Conservation (phyloP, 2,329 filamentous ascomycete genomes). For the Triangularia verruculosa region DNA sequence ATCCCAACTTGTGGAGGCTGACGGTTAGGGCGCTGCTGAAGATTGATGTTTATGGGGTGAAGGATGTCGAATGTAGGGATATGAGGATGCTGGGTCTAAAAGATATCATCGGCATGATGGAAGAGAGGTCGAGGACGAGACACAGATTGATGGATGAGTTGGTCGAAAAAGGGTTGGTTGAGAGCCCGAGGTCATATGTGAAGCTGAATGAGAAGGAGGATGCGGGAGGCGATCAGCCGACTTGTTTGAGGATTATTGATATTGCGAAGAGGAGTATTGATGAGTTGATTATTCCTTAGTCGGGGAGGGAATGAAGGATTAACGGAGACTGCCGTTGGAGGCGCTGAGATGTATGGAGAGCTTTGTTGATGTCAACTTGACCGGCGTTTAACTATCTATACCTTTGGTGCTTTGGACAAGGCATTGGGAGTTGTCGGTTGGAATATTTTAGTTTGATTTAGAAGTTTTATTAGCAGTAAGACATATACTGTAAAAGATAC, state of each 20-base stretch:
- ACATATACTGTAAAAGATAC: background rate
- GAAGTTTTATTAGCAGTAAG: too few species aligned
- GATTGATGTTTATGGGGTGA: slow-evolving; percentile 56
- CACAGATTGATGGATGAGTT: slow-evolving; percentile 51
- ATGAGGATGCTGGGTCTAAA: slow-evolving; percentile 48
- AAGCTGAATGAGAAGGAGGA: slow-evolving; percentile 28
- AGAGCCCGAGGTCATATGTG: slow-evolving; percentile 26
- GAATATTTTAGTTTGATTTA: too few species aligned
- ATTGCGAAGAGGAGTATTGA: slow-evolving; percentile 54
- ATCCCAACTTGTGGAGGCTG: slow-evolving; percentile 53
- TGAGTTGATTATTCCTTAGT: slow-evolving; percentile 51
- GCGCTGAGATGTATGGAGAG: too few species aligned
- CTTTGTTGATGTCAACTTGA: too few species aligned
- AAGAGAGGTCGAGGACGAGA: slow-evolving; percentile 46
- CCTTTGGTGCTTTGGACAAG: too few species aligned
- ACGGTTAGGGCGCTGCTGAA: slow-evolving; percentile 53
- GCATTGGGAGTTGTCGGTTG: too few species aligned
- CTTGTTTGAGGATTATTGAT: slow-evolving; percentile 52
- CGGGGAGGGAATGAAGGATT: background rate
- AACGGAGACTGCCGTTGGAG: too few species aligned
- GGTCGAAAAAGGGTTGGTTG: slow-evolving; percentile 37
- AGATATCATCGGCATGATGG: slow-evolving; percentile 53
- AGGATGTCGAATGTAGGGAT: slow-evolving; percentile 12
- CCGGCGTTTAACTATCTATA: too few species aligned
- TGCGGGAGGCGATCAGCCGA: slow-evolving; percentile 36